Percentiles rank a stretch among this genome's conserved stretches.
Evolutionary conservation across 345 rosid species (phyloP).

Genomic region (Boechera stricta): DNA sequence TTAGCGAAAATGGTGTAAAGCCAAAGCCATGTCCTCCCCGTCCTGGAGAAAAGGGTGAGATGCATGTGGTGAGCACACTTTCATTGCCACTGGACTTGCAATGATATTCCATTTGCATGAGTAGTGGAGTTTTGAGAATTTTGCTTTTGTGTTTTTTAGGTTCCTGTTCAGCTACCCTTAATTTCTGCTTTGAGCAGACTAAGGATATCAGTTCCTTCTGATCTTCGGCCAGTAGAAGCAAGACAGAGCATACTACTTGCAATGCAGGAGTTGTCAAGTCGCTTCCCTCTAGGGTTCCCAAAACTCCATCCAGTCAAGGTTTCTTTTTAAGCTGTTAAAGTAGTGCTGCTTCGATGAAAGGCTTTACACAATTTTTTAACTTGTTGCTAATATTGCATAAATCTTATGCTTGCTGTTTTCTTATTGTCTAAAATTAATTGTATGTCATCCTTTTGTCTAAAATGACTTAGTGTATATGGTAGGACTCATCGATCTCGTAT

Average conservation of each 20-base stretch:
- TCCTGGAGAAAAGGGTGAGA: conserved; percentile 96
- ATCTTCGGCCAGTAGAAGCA: conserved; percentile 92
- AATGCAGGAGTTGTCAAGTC: conserved; percentile 75
- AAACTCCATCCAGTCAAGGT: conserved; percentile 96
- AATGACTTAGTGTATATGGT: neutral
- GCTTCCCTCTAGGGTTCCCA: conserved; percentile 92
- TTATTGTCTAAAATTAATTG: conserved; percentile 11
- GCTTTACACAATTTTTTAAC: neutral
- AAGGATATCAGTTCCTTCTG: conserved; percentile 80
- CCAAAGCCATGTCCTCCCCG: conserved; percentile 94
- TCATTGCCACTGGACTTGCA: neutral
- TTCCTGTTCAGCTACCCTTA: conserved; percentile 91
- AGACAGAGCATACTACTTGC: conserved; percentile 94
- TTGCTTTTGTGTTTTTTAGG: conserved; percentile 54
- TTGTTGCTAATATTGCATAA: conserved; percentile 11
- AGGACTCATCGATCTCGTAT: conserved; percentile 7
- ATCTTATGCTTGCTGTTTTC: conserved; percentile 16
- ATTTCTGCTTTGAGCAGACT: conserved; percentile 83
- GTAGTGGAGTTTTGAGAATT: conserved; percentile 30
- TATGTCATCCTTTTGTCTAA: neutral
- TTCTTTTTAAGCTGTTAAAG: conserved; percentile 11
- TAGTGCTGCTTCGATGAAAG: conserved; percentile 6
- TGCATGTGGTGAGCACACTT: conserved; percentile 89
- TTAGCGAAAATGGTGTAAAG: conserved; percentile 80
- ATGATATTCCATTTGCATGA: conserved; percentile 11